phyloP scores from a whole-genome alignment of 1,284 basidiomycete genomes.

The Fomitopsis pinicola region DNA sequence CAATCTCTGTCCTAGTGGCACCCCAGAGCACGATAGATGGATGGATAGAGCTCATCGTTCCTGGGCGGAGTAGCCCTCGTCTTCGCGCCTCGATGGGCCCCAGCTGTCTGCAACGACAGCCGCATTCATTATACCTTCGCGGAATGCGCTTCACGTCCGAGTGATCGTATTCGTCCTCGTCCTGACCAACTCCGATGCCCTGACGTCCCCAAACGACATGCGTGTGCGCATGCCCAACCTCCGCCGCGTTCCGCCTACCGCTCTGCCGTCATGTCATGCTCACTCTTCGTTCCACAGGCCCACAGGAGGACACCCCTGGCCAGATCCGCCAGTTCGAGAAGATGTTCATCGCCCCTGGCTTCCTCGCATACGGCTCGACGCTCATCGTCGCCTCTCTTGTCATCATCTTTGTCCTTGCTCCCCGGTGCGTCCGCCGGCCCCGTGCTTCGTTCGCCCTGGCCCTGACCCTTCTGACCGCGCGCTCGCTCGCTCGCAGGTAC shows the following conservation, averaged over 20 bases:
- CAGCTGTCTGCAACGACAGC: no score
- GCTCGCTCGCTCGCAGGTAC: slow-evolving; percentile 43
- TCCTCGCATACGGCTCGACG: slow-evolving; percentile 72
- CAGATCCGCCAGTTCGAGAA: slow-evolving; percentile 79
- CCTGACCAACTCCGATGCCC: no score
- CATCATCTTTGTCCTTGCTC: slow-evolving; percentile 79
- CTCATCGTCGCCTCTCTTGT: slow-evolving; percentile 60
- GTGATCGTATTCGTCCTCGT: background rate
- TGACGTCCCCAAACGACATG: background rate
- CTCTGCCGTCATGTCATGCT: background rate
- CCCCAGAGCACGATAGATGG: no score
- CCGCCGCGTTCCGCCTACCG: background rate
- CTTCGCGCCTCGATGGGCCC: no score
- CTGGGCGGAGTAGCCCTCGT: background rate
- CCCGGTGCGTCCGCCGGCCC: slow-evolving; percentile 41
- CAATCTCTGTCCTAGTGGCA: no score
- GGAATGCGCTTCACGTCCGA: background rate
- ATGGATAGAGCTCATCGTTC: background rate
- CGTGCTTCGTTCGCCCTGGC: background rate
- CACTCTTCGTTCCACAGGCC: slow-evolving; percentile 43
- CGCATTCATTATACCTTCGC: background rate
- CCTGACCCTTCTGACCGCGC: background rate
- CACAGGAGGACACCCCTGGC: slow-evolving; percentile 75
- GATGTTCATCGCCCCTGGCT: slow-evolving; percentile 85
- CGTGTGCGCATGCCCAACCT: no score